Evolutionary conservation across 1,284 basidiomycete genomes (phyloP).

Genomic region (Ustilago vetiveriae): DNA sequence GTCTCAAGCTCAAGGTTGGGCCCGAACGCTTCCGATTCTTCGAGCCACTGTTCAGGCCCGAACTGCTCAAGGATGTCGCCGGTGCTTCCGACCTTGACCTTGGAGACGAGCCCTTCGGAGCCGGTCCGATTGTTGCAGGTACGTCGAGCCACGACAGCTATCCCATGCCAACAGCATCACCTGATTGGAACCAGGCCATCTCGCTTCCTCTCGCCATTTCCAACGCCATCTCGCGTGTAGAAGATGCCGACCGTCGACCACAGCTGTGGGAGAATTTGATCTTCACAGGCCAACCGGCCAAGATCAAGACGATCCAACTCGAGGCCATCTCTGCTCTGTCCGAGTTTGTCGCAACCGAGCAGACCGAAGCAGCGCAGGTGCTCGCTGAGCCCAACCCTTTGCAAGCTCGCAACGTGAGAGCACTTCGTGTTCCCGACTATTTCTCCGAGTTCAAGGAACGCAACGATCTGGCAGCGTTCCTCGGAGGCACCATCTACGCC

Average conservation of each 20-base stretch:
- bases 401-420: slow-evolving; percentile 59
- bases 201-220: slow-evolving; percentile 48
- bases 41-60: slow-evolving; percentile 57
- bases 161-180: slow-evolving; percentile 14
- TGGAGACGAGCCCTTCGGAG: slow-evolving; percentile 47
- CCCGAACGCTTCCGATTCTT: slow-evolving; percentile 55
- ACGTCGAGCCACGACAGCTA: slow-evolving; percentile 26
- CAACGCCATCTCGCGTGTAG: slow-evolving; percentile 44
- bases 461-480: slow-evolving; percentile 62
- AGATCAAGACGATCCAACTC: slow-evolving; percentile 50
- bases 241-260: slow-evolving; percentile 52
- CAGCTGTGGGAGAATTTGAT: slow-evolving; percentile 63
- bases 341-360: slow-evolving; percentile 40
- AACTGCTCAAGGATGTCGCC: slow-evolving; percentile 50
- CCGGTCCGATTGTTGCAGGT: slow-evolving; percentile 25
- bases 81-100: slow-evolving; percentile 22
- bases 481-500: slow-evolving; percentile 65
- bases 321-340: slow-evolving; percentile 49
- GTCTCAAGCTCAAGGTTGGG: slow-evolving; percentile 56
- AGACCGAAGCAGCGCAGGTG: slow-evolving; percentile 54
- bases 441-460: slow-evolving; percentile 65
- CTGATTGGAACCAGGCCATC: slow-evolving; percentile 30
- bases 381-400: slow-evolving; percentile 56
- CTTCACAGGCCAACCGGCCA: slow-evolving; percentile 56
- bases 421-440: slow-evolving; percentile 64